phyloP scores from a whole-genome alignment of 2,329 filamentous ascomycete species.

The Colletotrichum sublineola region DNA sequence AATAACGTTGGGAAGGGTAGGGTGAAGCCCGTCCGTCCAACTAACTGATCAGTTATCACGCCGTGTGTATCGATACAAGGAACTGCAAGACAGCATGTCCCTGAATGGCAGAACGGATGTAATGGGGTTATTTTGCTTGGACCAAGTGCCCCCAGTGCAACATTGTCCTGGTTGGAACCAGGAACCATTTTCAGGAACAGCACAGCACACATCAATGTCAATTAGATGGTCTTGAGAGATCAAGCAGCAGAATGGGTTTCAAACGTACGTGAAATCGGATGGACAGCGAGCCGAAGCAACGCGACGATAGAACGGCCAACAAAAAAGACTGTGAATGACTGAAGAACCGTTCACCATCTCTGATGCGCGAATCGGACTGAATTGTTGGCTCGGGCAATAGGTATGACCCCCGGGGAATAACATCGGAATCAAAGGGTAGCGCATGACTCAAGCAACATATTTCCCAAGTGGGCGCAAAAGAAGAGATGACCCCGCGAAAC shows the following conservation, averaged over 20 bases:
- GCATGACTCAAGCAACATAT: neutral
- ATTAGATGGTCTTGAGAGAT: no score
- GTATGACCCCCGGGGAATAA: neutral
- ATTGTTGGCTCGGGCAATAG: neutral
- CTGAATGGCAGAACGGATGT: neutral
- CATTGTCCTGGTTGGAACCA: no score
- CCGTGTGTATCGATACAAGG: neutral
- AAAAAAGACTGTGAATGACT: neutral
- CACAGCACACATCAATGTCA: neutral
- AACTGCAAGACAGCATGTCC: no score
- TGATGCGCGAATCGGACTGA: neutral
- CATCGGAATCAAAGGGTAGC: neutral
- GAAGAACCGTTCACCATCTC: neutral
- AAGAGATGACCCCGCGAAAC: no score
- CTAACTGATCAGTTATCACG: neutral
- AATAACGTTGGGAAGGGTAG: neutral
- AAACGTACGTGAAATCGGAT: no score
- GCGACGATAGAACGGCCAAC: neutral
- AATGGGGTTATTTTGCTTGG: neutral
- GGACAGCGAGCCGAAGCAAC: neutral
- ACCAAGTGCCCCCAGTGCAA: neutral
- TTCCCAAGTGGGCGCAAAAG: neutral
- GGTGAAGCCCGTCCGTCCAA: neutral
- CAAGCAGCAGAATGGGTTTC: no score
- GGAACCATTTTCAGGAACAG: neutral